Base-by-base conservation (phyloP, 495 filamentous ascomycete species). In the Tuber umbilicatum region DNA sequence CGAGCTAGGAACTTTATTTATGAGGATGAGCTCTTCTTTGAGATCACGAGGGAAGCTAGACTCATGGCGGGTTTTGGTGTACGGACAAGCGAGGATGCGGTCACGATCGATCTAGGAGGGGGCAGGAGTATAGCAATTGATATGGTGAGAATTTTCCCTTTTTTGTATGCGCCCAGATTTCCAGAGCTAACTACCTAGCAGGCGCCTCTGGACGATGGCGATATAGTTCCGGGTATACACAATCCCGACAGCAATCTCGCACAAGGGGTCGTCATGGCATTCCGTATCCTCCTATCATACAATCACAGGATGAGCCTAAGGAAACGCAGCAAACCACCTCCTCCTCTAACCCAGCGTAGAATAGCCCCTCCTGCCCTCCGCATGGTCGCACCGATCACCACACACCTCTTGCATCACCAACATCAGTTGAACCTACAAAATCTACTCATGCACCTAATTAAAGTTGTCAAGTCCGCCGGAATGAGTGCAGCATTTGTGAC, bases 1-100 rank as follows among this genome's bases (percentile, higher is more conserved):
- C 90, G 93, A 77, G 93, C 94, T 17, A 90, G 94, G 40, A 91
- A 99, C 82, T 93, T 92, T 73, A 86, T 97, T 2, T 97, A 92
- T 81, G 91, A 94, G 72, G 91, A 97, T 80, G 96, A 99, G 81
- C 84, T 99, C n/a, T 97, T 93, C 86, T 90, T 97, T 76, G 95
- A 98, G 83, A 83, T 99, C 35, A 89, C 90, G 69, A 88, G 91
- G 17, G 96, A 99, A 84, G 90, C 91, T 2, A 89, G 93, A 9
- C 84, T 86, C 0, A 84, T 96, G 50, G 86, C 89, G 16, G 87
- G 87, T 64, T 88, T 89, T 37, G 87, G 89, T 14, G 90, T 97
- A 17, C 88, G 86, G 23, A 86, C 89, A 6, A 85, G 86, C 40
- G 86, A 88, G 41, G 89, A 87, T 73, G 84, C 85, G 64, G 85